Base-by-base conservation (phyloP, 2,329 filamentous ascomycete species). In the Cladorrhinum sp. region DNA sequence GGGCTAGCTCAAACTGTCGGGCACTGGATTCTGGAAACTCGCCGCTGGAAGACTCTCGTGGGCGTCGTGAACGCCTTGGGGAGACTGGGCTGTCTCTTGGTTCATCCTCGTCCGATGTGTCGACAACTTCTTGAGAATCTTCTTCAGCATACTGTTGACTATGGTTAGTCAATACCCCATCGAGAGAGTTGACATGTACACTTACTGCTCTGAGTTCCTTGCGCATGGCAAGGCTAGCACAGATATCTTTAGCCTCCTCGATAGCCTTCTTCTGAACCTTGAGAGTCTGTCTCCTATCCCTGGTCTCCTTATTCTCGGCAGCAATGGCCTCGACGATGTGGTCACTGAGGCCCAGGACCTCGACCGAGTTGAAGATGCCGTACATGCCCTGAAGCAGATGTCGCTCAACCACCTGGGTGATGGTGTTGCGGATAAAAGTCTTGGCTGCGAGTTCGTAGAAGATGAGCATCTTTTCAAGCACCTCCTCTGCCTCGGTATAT, bases 401-500 rank as follows among this genome's bases (percentile, higher is more conserved):
- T 0, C 80, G 75, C 68, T 82, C 80, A 0, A 80, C 77, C 0
- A 82, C 79, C 61, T 82, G 80, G 0, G 79, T 82, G 58, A 82
- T 81, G 59, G 80, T 76, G 63, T 82, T 82, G 58, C 80, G 75
- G 26, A 80, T 81, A 61, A 82, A 82, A 54, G 78, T 79, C 67
- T 80, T 79, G 6, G 79, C 78, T 1, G 80, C 80, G 8, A 82
- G 75, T 63, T 82, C 80, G 63, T 82, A 82, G 72, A 80, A 82
- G 63, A 82, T 82, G 57, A 82, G 73, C 80, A 82, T 82, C 74
- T 82, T 82, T 69, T 82, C 80, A 24, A 82, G 66, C 0, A 82
- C 80, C 68, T 82, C 80, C 61, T 82, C 79, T 0, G 80, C 80
- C 60, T 82, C 80, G 1, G 76, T 78, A 65, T 80, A 82, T 0